Evolutionary conservation across 306 rosid species (phyloP), one percentile per base, ranked within the genome.

Genomic region (Ormosia emarginata): DNA sequence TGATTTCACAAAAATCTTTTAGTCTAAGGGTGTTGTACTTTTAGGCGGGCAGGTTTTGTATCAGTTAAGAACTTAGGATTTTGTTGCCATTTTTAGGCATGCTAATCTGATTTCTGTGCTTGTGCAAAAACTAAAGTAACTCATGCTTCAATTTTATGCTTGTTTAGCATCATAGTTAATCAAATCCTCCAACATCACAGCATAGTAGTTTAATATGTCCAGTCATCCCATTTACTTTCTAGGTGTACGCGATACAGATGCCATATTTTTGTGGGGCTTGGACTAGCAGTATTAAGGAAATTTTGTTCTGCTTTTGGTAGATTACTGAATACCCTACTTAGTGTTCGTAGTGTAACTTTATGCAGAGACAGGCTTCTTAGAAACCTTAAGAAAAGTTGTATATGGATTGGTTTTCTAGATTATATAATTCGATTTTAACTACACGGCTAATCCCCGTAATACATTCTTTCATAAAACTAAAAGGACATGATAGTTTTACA

Each of bases 401-500:
- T 58, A 14, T 75, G 65, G 34, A 59, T 50, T 78, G 53, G 58
- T 62, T 82, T 82, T 58, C 52, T 56, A 72, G 62, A 69, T 53
- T 5, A 40, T 11, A 55, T 77, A 63, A 7, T 32, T 57, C 46
- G 55, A 55, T 43, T 59, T 76, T 15, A 24, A 52, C 30, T 62
- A 55, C 50, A 3, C 6, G 40, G 2, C 5, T 14, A 30, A 41
- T 18, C 40, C 39, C 73, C 58, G n/a, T 10, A 39, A 14, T 15
- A 13, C 43, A 59, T 47, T 50, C 13, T 68, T 10, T 10, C 55
- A 67, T 33, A 39, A 81, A 74, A 49, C 5, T 81, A 33, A 56
- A 40, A 67, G 11, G 44, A 52, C 13, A 17, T 47, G n/a, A 71
- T 24, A 29, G 30, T 46, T 18, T 58, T 75, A 47, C 7, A 46